Evolutionary conservation across 2,329 filamentous ascomycete genomes (phyloP), one percentile per base, ranked within the genome.

Genomic region (Tympanopsis confertula): DNA sequence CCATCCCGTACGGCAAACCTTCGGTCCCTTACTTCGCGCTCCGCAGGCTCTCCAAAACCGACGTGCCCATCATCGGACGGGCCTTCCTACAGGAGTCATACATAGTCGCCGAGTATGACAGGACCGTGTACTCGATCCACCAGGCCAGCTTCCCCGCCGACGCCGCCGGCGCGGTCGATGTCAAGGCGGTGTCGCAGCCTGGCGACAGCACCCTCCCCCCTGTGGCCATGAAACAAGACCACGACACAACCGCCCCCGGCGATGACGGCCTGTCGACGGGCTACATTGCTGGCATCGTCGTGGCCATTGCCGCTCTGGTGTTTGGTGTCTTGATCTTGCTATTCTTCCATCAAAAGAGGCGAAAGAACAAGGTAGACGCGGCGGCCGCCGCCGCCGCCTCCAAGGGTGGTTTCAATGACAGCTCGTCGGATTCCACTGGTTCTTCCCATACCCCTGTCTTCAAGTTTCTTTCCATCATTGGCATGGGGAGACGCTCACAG

Each of bases 81-180:
- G 69, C 73, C 0, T 85, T 86, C 45, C 58, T 86, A 38, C 82
- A 86, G 50, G 80, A 86, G 54, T 70, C 79, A 2, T 77, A 77
- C 42, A 53, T 77, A 4, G 63, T 73, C 20, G 72, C 66, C 19
- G 67, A 66, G 44, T 78, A 74, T 47, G 73, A 77, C 42, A 61
- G 62, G 24, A 59, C 54, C 13, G 52, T 53, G 12, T 77, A 74
- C 50, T 70, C 69, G 1, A 47, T 81, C 18, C 65, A 75, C 39
- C 69, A 76, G 46, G 73, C 74, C 7, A 47, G 49, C 37, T 70
- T 74, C 48, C 66, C 74, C n/a, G 45, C 58, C 35, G 50, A 63
- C 12, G 58, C 64, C 2, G 43, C 49, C 22, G 52, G 42, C 12
- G 60, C 62, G 43, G 62, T 57, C 19, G 62, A 58, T 24, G 50